These are phyloP conservation scores for Pseudotulostoma volvatum DNA, from an alignment of 495 filamentous ascomycete genomes.

Conservation along the genomic window DNA sequence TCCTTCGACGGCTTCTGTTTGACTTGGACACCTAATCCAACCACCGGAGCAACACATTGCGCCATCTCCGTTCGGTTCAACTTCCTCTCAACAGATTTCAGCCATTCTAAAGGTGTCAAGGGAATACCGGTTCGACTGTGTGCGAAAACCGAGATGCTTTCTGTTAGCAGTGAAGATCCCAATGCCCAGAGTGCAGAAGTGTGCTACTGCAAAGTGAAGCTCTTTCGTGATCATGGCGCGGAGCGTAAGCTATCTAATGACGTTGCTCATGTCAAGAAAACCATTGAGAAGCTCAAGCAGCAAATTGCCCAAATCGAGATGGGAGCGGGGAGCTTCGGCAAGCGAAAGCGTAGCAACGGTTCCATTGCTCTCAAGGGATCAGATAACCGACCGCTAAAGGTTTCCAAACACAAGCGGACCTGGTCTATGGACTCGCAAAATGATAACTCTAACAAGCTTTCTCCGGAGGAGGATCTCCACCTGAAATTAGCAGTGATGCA, in stretches of 20 bases:
- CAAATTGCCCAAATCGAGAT: constrained; percentile 78
- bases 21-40: constrained; percentile 58
- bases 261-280: constrained; percentile 80
- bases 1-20: constrained; percentile 90
- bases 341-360: constrained; percentile 56
- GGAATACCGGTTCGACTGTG: constrained; percentile 87
- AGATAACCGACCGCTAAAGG: constrained; percentile 49
- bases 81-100: constrained; percentile 95
- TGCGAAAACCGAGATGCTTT: constrained; percentile 61
- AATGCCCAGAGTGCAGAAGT: constrained; percentile 45
- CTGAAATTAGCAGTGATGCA: constrained; percentile 68
- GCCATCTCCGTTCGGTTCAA: constrained; percentile 85
- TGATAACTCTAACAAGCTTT: constrained; percentile 42
- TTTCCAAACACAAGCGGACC: constrained; percentile 77
- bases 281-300: constrained; percentile 84
- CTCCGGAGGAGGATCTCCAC: constrained; percentile 78
- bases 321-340: constrained; percentile 75
- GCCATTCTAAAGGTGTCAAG: constrained; percentile 94
- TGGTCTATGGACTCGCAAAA: constrained; percentile 92
- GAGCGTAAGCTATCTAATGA: constrained; percentile 93
- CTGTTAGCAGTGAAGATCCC: constrained; percentile 21
- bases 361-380: constrained; percentile 33
- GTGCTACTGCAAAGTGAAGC: constrained; percentile 87
- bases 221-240: constrained; percentile 92
- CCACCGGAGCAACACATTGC: constrained; percentile 46